Conservation (phyloP, 768 basidiomycete species). For the Mycena sanguinolenta region DNA sequence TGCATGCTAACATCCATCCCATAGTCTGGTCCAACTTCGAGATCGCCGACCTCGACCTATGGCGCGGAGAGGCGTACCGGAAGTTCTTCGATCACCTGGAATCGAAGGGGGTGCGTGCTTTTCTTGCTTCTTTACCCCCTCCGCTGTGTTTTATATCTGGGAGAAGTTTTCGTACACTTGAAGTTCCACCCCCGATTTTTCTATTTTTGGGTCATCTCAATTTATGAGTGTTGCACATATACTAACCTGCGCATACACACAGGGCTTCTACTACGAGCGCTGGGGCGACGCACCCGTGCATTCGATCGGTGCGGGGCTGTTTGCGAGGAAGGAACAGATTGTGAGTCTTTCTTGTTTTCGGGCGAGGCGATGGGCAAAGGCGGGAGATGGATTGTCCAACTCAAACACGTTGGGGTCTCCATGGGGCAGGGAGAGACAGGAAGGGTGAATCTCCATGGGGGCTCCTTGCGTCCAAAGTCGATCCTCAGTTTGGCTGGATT, state of each 20-base stretch:
- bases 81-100: slow-evolving; percentile 64
- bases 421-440: too few relatives aligned
- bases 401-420: too few relatives aligned
- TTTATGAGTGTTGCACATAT: too few relatives aligned
- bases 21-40: slow-evolving; percentile 65
- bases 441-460: too few relatives aligned
- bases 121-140: not conserved
- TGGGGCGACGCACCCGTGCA: slow-evolving; percentile 67
- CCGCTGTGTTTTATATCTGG: too few relatives aligned
- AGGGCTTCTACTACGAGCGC: slow-evolving; percentile 60
- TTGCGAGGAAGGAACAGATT: slow-evolving; percentile 53
- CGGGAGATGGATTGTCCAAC: too few relatives aligned
- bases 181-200: too few relatives aligned
- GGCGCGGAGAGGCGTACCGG: slow-evolving; percentile 61
- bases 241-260: slow-evolving; percentile 17
- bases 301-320: slow-evolving; percentile 68
- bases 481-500: too few relatives aligned
- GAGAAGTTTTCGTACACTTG: too few relatives aligned
- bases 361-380: too few relatives aligned
- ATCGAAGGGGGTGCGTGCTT: slow-evolving; percentile 44
- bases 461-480: too few relatives aligned
- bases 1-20: not conserved
- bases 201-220: too few relatives aligned
- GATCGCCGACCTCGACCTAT: slow-evolving; percentile 62
- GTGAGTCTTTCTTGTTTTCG: slow-evolving; percentile 13